Evolutionary conservation across 1,284 basidiomycete genomes (phyloP).

Genomic region (Puccinia novopanici): DNA sequence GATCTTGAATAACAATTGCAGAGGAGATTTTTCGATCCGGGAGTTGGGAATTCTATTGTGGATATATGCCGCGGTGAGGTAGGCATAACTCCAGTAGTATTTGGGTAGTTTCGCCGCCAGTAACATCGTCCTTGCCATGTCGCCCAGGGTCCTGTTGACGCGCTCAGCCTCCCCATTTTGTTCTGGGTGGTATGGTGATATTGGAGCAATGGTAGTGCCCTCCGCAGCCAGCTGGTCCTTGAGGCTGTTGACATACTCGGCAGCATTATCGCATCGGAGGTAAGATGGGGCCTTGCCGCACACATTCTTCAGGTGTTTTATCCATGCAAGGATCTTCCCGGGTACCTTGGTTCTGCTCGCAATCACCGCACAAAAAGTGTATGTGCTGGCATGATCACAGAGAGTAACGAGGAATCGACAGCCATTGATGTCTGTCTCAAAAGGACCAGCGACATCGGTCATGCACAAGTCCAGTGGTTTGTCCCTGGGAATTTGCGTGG

Average conservation of each 20-base stretch:
- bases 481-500: not conserved
- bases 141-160: not conserved
- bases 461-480: not conserved
- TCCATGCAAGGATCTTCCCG: not conserved
- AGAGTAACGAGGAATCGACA: not conserved
- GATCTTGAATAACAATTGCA: not conserved
- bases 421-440: not conserved
- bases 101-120: not conserved
- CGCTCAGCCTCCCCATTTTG: constrained; percentile 23
- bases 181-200: not conserved
- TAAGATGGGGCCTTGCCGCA: not conserved
- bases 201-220: not conserved
- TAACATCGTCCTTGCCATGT: not conserved
- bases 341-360: not conserved
- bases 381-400: not conserved
- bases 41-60: constrained; percentile 8
- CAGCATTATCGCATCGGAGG: not conserved
- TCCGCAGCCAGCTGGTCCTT: not conserved
- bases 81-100: not conserved
- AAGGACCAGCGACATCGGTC: too few relatives aligned
- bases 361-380: not conserved
- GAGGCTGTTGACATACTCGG: too few relatives aligned
- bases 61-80: not conserved
- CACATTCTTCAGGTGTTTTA: not conserved
- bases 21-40: not conserved